Conservation (phyloP, 805 yeast genomes). For the Lipomyces yamanashiensis region DNA sequence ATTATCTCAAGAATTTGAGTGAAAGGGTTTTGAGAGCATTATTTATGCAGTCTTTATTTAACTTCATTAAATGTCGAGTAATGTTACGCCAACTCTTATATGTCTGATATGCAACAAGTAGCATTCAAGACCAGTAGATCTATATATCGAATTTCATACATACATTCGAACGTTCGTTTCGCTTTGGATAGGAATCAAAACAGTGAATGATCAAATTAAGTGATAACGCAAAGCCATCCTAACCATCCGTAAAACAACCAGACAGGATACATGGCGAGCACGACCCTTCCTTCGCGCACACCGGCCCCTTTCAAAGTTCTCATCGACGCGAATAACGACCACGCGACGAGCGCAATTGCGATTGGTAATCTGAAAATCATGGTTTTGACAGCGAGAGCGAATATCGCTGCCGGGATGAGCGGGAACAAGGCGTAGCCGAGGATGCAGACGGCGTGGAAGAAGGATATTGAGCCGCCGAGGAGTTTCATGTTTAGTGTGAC, state of each 20-base stretch:
- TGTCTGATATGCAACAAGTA: too few relatives aligned
- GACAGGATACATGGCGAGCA: slow-evolving; percentile 69
- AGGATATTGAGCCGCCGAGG: slow-evolving; percentile 64
- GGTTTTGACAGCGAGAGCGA: slow-evolving; percentile 55
- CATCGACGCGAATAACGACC: slow-evolving; percentile 70
- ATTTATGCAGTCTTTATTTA: too few relatives aligned
- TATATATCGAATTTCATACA: too few relatives aligned
- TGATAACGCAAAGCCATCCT: slow-evolving; percentile 70
- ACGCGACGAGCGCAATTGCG: slow-evolving; percentile 54
- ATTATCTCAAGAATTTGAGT: too few relatives aligned
- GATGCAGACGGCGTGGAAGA: slow-evolving; percentile 69
- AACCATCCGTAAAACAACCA: slow-evolving; percentile 64
- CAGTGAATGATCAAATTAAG: slow-evolving; percentile 41
- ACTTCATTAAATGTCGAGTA: too few relatives aligned
- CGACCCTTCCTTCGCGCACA: slow-evolving; percentile 63
- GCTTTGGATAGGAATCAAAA: too few relatives aligned
- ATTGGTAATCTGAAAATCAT: slow-evolving; percentile 56
- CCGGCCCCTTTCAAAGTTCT: slow-evolving; percentile 66
- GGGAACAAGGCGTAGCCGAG: slow-evolving; percentile 75
- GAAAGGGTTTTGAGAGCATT: too few relatives aligned
- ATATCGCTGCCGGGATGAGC: slow-evolving; percentile 56
- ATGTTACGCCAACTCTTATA: too few relatives aligned
- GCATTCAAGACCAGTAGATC: too few relatives aligned
- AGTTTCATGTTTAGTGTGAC: slow-evolving; percentile 70
- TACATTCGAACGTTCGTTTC: too few relatives aligned